phyloP scores from a whole-genome alignment of 2,329 filamentous ascomycete species.

The Trichoderma sp. region DNA sequence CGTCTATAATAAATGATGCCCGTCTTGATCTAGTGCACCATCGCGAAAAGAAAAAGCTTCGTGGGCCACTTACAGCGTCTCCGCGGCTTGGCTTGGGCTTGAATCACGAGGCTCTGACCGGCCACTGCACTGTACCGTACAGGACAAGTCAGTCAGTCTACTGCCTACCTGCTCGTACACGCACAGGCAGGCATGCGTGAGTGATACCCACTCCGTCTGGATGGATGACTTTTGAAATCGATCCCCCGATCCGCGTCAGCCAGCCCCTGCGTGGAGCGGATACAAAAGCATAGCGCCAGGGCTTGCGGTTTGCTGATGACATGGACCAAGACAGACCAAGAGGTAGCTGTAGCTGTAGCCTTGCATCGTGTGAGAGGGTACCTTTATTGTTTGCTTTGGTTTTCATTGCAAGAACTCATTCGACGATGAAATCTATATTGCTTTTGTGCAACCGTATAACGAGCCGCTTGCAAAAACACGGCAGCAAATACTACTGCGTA shows the following conservation, averaged over 20 bases:
- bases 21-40: background rate
- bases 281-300: slow-evolving; percentile 19
- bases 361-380: background rate
- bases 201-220: background rate
- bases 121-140: background rate
- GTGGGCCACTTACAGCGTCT: background rate
- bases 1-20: background rate
- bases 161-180: background rate
- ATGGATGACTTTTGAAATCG: background rate
- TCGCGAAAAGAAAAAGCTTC: background rate
- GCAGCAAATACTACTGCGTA: background rate
- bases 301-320: slow-evolving; percentile 15
- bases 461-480: background rate
- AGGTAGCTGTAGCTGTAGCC: background rate
- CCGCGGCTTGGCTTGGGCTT: background rate
- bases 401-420: background rate
- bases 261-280: slow-evolving; percentile 17
- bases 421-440: background rate
- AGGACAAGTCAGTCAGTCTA: background rate
- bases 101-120: background rate
- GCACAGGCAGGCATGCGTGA: background rate
- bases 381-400: background rate
- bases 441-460: background rate
- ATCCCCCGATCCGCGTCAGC: slow-evolving; percentile 21
- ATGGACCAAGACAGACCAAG: background rate